A percentile compares a stretch with the other conserved stretches of the same genome.
Conservation (phyloP, 345 rosid genomes). For the Gossypium bickii region DNA sequence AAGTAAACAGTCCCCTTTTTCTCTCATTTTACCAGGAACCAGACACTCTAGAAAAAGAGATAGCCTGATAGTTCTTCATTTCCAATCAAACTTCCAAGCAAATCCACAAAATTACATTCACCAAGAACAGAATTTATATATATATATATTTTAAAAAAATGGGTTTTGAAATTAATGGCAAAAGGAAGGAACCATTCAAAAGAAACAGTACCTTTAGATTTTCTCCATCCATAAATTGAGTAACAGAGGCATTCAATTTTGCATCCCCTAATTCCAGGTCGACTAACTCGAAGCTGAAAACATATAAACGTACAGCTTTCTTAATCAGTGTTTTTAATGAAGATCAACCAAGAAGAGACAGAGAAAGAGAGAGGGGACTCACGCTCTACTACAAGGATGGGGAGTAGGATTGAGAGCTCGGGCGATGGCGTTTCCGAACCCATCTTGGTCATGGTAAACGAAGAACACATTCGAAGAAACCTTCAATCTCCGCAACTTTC, state of each 20-base stretch:
- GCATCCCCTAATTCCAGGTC: constrained; percentile 43
- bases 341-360: background rate
- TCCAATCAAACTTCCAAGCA: background rate
- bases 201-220: constrained; percentile 44
- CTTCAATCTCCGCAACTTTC: constrained; percentile 30
- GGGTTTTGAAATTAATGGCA: background rate
- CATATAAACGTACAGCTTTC: background rate
- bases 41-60: background rate
- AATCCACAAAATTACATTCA: background rate
- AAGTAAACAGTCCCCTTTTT: background rate
- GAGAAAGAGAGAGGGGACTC: constrained; percentile 22
- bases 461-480: constrained; percentile 52
- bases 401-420: constrained; percentile 44
- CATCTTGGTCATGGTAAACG: constrained; percentile 47
- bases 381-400: constrained; percentile 44
- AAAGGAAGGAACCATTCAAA: background rate
- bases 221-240: constrained; percentile 55
- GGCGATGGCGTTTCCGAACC: constrained; percentile 41
- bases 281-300: constrained; percentile 51
- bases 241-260: constrained; percentile 38
- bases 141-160: background rate
- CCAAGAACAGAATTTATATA: background rate
- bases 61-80: background rate
- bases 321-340: background rate
- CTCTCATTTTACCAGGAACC: background rate